Evolutionary conservation across 352 stramenopile genomes (phyloP), one percentile per base, ranked within the genome.

Genomic region (Phytophthora kernoviae): DNA sequence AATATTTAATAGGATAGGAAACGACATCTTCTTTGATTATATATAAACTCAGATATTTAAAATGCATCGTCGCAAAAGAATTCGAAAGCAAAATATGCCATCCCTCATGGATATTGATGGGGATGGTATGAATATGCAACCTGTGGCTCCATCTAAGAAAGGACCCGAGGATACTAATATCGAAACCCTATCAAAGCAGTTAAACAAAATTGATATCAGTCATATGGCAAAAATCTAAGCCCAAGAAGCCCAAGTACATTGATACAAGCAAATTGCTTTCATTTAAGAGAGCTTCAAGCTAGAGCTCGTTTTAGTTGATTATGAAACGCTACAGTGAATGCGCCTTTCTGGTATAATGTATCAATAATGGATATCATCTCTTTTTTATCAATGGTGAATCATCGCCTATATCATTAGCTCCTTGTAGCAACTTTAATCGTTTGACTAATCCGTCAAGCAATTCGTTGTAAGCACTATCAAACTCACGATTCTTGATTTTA

Each of bases 181-280:
- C 36, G 34, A 55, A 27, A 62, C 27, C 9, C 26, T 62, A 18
- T 24, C 54, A 17, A 62, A 62, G 49, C 44, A 55, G 18, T 27
- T 54, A 18, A 22, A 62, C 26, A 62, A 62, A 45, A 55, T 50
- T 27, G 48, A 36, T 22, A 15, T 62, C 37, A 50, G 26, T 3
- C 36, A 54, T 21, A 15, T 62, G 5, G 44, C 44, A 2, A 50
- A 54, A n/a, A 24, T 55, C n/a, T 24, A 30, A n/a, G 4, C n/a
- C 9, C 5, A 34, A 34, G 37, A 50, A 50, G 21, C 53, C 53
- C n/a, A 14, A 18, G 10, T 53, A 60, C 33, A 53, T 60, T 46
- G 43, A 60, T 53, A 54, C 53, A 14, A 47, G 32, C 20, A 53
- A 47, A n/a, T n/a, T 60, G 14, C 22, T 60, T 34, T 50, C 30